These are phyloP conservation scores for Aspergillus sergii DNA, from an alignment of 2,329 filamentous ascomycete genomes.

Conservation along the genomic window DNA sequence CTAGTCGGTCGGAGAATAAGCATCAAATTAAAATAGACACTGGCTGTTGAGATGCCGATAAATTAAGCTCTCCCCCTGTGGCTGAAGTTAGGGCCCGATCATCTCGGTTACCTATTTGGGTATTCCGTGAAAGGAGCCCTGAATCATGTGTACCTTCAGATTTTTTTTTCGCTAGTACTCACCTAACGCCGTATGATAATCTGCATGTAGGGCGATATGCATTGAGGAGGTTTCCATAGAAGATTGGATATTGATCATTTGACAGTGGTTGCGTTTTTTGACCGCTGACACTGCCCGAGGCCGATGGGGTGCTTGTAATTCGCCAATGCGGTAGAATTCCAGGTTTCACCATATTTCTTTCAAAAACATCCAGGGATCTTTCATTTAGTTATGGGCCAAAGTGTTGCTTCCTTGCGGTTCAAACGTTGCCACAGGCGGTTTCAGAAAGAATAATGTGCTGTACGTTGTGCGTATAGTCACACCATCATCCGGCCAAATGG, in stretches of 20 bases:
- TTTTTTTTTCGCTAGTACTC: conserved; percentile 12
- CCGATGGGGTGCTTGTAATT: too few species aligned
- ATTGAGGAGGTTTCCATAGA: neutral
- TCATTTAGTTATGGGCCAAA: neutral
- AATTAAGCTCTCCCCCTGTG: conserved; percentile 6
- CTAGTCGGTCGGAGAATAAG: conserved; percentile 1
- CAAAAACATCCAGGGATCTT: neutral
- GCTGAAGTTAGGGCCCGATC: neutral
- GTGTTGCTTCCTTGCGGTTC: neutral
- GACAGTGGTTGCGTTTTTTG: neutral
- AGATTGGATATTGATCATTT: neutral
- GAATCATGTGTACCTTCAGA: conserved; percentile 16
- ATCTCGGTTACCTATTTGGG: conserved; percentile 18
- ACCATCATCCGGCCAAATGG: neutral
- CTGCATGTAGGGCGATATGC: neutral
- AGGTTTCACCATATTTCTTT: neutral
- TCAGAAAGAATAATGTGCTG: neutral
- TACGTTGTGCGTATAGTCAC: neutral
- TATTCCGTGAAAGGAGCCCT: conserved; percentile 13
- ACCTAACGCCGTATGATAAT: neutral
- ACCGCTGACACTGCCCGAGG: neutral
- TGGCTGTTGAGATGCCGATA: neutral
- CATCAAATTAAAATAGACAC: neutral
- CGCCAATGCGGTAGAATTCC: neutral
- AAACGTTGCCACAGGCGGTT: neutral